phyloP scores from a whole-genome alignment of 2,329 filamentous ascomycete species.

The Aspergillus sp. region DNA sequence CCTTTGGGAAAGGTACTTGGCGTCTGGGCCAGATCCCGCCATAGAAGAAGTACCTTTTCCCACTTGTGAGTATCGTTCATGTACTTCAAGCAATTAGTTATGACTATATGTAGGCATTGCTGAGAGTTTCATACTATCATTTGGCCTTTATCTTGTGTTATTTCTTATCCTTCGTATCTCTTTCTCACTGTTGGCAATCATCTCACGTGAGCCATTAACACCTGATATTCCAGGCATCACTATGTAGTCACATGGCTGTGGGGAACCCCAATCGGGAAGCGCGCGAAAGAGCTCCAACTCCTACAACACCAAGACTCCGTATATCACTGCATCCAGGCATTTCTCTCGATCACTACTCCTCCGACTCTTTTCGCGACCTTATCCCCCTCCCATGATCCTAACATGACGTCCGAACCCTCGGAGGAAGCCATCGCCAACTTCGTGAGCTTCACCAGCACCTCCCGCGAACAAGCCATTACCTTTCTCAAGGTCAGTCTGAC shows the following conservation, averaged over 20 bases:
- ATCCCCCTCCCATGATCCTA: neutral
- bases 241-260: neutral
- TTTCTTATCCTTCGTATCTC: too few species aligned
- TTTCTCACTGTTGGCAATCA: too few species aligned
- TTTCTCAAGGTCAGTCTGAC: conserved; percentile 39
- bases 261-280: neutral
- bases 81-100: too few species aligned
- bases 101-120: too few species aligned
- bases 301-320: neutral
- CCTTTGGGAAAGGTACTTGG: too few species aligned
- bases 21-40: too few species aligned
- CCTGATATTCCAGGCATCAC: neutral
- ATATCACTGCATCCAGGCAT: neutral
- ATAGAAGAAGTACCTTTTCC: too few species aligned
- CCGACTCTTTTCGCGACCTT: neutral
- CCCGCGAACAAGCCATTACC: conserved; percentile 38
- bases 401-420: conserved; percentile 38
- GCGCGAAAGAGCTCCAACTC: neutral
- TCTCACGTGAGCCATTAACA: neutral
- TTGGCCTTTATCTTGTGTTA: too few species aligned
- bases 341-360: neutral
- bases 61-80: too few species aligned
- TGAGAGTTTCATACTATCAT: too few species aligned
- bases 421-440: conserved; percentile 43
- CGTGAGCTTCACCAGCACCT: conserved; percentile 40